Base-by-base conservation (phyloP, 805 yeast genomes). In the Tetrapisispora iriomotensis region DNA sequence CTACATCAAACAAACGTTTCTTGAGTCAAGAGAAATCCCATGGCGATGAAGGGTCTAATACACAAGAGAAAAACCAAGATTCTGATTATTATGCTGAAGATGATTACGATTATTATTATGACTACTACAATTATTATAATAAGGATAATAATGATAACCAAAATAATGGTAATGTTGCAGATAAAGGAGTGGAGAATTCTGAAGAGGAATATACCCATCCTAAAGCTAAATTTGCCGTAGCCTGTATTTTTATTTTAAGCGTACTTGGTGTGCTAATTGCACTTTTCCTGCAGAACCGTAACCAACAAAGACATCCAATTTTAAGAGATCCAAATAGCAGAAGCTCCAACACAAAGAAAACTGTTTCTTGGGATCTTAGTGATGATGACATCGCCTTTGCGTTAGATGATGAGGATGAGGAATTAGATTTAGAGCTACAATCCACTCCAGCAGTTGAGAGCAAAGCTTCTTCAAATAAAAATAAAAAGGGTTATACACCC, bases 21-120 rank as follows among this genome's bases (percentile, higher is more conserved):
- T 5, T 22, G 35, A 32, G n/a, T n/a, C n/a, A n/a, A n/a, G n/a
- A n/a, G n/a, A n/a, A n/a, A n/a, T n/a, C n/a, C 72, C 65, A 6
- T 73, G 65, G 20, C 73, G 65, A 17, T 14, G 64, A 74, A 15
- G 85, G 86, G 15, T 68, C 88, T 62, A 13, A 29, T 15, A 18
- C 21, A 7, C 20, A n/a, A 4, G 6, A 10, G 10, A 14, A 20
- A 6, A 18, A 20, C 18, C 7, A 28, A 22, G 30, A 24, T 9
- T 67, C 54, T 18, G 72, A 65, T 3, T 74, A 62, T 19, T 74
- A 64, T 8, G 73, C 64, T 14, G 75, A 69, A 3, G 73, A 65
- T 8, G 66, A 68, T 37, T 71, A 46, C 3, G 56, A 42, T 1
- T 41, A 44, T 1, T 40, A 42, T 13, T 44, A 40, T 4, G 44